phyloP scores from a whole-genome alignment of 768 basidiomycete genomes.

The Naganishia vishniacii region DNA sequence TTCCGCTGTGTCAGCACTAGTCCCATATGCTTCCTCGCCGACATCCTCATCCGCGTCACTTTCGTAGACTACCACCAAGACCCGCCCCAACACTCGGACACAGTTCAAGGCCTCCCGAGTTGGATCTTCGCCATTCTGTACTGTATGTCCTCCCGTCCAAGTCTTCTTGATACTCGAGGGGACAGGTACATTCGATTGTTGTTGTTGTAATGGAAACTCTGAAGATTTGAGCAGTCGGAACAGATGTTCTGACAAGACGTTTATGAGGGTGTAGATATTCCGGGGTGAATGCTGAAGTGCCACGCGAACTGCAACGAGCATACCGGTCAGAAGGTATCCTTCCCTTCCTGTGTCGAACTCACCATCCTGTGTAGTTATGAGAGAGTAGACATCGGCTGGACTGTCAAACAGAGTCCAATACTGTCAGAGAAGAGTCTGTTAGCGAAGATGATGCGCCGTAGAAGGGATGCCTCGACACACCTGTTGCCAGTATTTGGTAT shows the following conservation, averaged over 20 bases:
- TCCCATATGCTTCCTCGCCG: conserved; percentile 48
- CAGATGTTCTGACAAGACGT: conserved; percentile 24
- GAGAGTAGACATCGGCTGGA: conserved; percentile 81
- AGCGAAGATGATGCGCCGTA: neutral
- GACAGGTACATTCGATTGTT: conserved; percentile 46
- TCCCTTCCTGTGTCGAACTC: conserved; percentile 57
- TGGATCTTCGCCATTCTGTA: conserved; percentile 52
- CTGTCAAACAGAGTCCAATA: conserved; percentile 82
- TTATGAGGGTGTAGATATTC: conserved; percentile 20
- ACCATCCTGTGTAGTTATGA: conserved; percentile 81
- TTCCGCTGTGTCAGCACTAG: conserved; percentile 46
- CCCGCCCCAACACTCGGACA: conserved; percentile 77
- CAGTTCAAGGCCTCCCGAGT: conserved; percentile 81
- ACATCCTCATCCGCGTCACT: conserved; percentile 29
- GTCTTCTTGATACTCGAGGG: conserved; percentile 57
- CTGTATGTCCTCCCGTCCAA: conserved; percentile 4
- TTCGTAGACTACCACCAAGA: conserved; percentile 78
- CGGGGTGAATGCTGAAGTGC: conserved; percentile 55
- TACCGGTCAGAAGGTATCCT: neutral
- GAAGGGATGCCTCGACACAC: conserved; percentile 50
- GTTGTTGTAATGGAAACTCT: conserved; percentile 56
- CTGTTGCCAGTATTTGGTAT: conserved; percentile 81
- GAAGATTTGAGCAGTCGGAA: conserved; percentile 40
- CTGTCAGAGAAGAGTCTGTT: conserved; percentile 49
- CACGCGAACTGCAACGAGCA: conserved; percentile 48